Conservation (phyloP, 1,284 basidiomycete genomes). For the Fomitopsis palustris region DNA sequence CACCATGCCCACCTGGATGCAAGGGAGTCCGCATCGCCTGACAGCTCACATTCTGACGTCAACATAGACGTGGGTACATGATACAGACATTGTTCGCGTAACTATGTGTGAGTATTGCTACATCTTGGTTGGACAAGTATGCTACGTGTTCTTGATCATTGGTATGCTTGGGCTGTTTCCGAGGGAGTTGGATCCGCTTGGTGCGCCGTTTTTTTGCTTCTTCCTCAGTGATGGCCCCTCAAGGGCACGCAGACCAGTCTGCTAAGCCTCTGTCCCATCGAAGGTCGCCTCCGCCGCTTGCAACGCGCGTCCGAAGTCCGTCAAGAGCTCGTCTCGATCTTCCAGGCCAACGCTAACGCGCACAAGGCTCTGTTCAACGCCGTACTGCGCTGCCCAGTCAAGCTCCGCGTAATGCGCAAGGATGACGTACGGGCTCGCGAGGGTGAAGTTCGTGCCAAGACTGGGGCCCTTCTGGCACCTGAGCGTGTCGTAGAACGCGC, state of each 20-base stretch:
- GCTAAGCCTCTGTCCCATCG: neutral
- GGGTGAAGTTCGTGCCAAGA: constrained; percentile 94
- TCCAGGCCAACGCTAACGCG: constrained; percentile 92
- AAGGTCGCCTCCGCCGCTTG: constrained; percentile 54
- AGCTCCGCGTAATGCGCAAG: constrained; percentile 91
- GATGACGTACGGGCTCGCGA: constrained; percentile 91
- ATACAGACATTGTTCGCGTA: neutral
- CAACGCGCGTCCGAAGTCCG: constrained; percentile 66
- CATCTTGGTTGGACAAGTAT: constrained; percentile 12
- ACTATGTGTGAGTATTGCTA: constrained; percentile 1
- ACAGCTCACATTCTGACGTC: constrained; percentile 8
- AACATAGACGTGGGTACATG: constrained; percentile 15
- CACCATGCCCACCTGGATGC: constrained; percentile 4
- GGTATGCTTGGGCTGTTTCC: constrained; percentile 1
- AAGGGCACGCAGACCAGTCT: neutral
- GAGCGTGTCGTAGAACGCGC: constrained; percentile 87
- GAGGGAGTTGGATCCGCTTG: constrained; percentile 7
- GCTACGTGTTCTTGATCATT: constrained; percentile 1
- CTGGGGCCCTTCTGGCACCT: constrained; percentile 89
- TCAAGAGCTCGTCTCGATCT: constrained; percentile 57
- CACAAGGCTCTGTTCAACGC: constrained; percentile 84
- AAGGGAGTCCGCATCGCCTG: constrained; percentile 1
- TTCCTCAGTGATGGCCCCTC: no score
- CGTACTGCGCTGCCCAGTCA: constrained; percentile 88
- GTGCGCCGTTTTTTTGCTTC: neutral